Conservation (phyloP, 768 basidiomycete genomes). For the Rhodotorula sphaerocarpa region DNA sequence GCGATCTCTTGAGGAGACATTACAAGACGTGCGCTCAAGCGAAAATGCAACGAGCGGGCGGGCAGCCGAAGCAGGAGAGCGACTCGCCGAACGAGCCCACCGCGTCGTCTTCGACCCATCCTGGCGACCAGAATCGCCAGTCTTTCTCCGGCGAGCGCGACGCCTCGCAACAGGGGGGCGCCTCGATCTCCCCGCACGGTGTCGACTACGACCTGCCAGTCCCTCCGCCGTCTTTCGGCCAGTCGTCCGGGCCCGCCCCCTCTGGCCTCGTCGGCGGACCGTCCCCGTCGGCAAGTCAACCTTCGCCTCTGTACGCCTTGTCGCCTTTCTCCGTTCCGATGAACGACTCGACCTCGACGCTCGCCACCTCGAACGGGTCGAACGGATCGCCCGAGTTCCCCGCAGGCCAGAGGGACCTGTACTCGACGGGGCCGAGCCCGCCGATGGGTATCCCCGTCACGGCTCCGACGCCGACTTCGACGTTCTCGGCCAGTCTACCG, state of each 20-base stretch:
- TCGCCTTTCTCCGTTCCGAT: neutral
- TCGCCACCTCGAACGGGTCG: neutral
- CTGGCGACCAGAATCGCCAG: neutral
- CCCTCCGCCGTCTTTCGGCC: neutral
- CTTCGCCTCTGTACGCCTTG: neutral
- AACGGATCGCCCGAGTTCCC: neutral
- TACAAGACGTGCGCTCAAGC: conserved; percentile 24
- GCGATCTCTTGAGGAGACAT: conserved; percentile 21
- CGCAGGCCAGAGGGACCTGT: neutral
- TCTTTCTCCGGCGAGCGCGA: neutral
- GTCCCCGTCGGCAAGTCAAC: neutral
- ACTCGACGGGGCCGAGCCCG: neutral
- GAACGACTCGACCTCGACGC: neutral
- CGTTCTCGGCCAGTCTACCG: neutral
- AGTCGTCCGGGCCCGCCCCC: too few relatives aligned
- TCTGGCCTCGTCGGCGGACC: too few relatives aligned
- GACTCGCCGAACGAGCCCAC: conserved; percentile 1
- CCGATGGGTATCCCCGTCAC: neutral
- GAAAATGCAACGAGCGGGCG: conserved; percentile 4
- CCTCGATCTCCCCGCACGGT: neutral
- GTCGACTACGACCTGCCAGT: neutral
- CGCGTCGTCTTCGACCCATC: neutral
- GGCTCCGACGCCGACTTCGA: neutral
- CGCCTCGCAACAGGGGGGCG: neutral
- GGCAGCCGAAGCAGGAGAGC: neutral